Base-by-base conservation (phyloP, 768 basidiomycete species). In the Punctularia strigosozonata region DNA sequence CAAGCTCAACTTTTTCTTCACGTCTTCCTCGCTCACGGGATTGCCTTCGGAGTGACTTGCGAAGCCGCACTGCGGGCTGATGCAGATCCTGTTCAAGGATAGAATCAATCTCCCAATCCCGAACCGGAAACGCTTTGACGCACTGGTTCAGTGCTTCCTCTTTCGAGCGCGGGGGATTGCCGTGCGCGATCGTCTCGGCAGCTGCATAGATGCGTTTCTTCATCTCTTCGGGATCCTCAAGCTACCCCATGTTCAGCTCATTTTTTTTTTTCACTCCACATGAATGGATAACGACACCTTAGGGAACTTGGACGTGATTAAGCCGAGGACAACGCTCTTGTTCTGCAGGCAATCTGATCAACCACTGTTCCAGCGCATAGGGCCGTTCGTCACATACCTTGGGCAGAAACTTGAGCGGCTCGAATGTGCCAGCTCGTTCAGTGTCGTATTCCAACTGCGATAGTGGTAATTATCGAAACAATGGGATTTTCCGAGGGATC, bases 391-490 rank as follows among this genome's bases (percentile, higher is more conserved):
- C n/a, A n/a, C n/a, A n/a, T n/a, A n/a, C n/a, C n/a, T 57, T 52
- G 1, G 76, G 76, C 8, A 78, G 59, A 44, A 61, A 50, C 51
- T 60, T 68, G 12, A 78, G 63, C n/a, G 76, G 72, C 41, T 60
- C 48, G 46, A 78, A 78, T 42, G 71, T 66, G 20, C 77, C 77
- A 2, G 75, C 67, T 35, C 75, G 73, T 44, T 68, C 68, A n/a
- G 69, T 72, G 53, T 80, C 77, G 51, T 76, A 79, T 55, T 78
- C 76, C 26, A 80, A 63, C 75, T 60, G 45, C 17, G 21, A 21
- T 18, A 24, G 7, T 34, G 10, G 33, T 34, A 28, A 8, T 34
- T 10, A 34, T 8, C 33, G 28, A 14, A 22, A 14, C 15, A 20
- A 12, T 18, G 14, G 14, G 19, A 36, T 25, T 26, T 35, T 4